A percentile compares a stretch with the other conserved stretches of the same genome.
These are phyloP conservation scores for Jaltomata sinuosa DNA, from an alignment of 257 asterid species.

Conservation along the genomic window DNA sequence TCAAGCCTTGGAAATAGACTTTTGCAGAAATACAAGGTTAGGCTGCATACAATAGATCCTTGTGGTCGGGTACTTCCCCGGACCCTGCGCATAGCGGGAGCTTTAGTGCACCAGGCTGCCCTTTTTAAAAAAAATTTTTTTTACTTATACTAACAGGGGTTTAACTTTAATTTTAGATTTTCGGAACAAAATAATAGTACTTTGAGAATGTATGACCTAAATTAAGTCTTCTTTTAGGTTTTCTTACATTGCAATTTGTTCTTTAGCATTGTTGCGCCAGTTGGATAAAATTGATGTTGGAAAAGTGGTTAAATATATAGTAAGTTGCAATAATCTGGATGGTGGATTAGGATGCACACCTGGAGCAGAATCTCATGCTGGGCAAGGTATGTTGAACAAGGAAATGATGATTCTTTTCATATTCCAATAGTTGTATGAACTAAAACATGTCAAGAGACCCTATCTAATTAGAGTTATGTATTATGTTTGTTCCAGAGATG, in stretches of 20 bases:
- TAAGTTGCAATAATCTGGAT: slow-evolving; percentile 88
- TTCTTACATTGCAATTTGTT: slow-evolving; percentile 69
- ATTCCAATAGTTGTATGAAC: background rate
- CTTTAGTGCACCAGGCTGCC: too few relatives aligned
- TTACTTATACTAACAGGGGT: background rate
- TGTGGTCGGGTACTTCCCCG: too few relatives aligned
- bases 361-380: slow-evolving; percentile 95
- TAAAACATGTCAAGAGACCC: background rate
- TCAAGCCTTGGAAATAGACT: too few relatives aligned
- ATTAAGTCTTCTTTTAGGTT: slow-evolving; percentile 35
- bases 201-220: background rate
- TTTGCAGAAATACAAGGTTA: too few relatives aligned
- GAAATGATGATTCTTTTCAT: background rate
- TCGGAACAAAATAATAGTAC: background rate
- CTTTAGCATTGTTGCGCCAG: slow-evolving; percentile 56
- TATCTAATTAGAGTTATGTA: background rate
- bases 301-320: slow-evolving; percentile 68
- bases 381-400: slow-evolving; percentile 60
- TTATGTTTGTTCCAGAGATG: background rate
- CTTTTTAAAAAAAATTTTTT: too few relatives aligned
- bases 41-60: too few relatives aligned
- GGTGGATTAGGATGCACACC: slow-evolving; percentile 98
- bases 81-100: too few relatives aligned
- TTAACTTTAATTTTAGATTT: background rate
- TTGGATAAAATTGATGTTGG: slow-evolving; percentile 72